phyloP scores from a whole-genome alignment of 441 rosid species.

The Gossypium schwendimanii region DNA sequence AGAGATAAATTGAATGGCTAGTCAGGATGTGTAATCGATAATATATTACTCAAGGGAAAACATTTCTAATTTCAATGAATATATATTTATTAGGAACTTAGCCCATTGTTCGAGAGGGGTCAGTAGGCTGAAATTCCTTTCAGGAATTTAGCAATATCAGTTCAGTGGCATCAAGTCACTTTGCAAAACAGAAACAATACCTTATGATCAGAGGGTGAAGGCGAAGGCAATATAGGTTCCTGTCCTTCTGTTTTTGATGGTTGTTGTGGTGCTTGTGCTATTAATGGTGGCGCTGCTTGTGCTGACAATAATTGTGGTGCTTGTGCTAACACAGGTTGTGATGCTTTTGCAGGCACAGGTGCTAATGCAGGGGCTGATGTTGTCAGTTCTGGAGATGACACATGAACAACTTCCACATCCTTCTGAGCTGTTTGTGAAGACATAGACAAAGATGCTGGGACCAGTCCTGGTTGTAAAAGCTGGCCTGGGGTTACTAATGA shows the following conservation, averaged over 20 bases:
- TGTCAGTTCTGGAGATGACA: conserved; percentile 15
- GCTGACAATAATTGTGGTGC: conserved; percentile 6
- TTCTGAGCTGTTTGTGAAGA: conserved; percentile 30
- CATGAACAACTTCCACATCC: conserved; percentile 34
- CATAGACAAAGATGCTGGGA: conserved; percentile 16
- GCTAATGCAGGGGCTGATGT: conserved; percentile 9
- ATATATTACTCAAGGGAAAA: not conserved
- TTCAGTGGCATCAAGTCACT: not conserved
- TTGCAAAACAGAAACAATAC: conserved; percentile 18
- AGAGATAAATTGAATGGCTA: not conserved
- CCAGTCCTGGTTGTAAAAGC: conserved; percentile 29
- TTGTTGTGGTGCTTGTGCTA: not conserved
- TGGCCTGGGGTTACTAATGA: conserved; percentile 39
- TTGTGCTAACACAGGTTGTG: conserved; percentile 11
- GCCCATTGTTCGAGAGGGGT: not conserved
- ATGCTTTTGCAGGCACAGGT: conserved; percentile 8
- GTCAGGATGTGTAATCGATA: not conserved
- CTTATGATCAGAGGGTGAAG: conserved; percentile 28
- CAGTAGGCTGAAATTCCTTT: not conserved
- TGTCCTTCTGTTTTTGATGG: conserved; percentile 14
- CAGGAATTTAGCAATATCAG: not conserved
- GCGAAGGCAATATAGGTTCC: conserved; percentile 34
- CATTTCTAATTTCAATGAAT: not conserved
- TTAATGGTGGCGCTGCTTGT: conserved; percentile 8
- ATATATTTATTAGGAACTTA: not conserved